phyloP scores from a whole-genome alignment of 768 basidiomycete species.

The Lactarius vividus region DNA sequence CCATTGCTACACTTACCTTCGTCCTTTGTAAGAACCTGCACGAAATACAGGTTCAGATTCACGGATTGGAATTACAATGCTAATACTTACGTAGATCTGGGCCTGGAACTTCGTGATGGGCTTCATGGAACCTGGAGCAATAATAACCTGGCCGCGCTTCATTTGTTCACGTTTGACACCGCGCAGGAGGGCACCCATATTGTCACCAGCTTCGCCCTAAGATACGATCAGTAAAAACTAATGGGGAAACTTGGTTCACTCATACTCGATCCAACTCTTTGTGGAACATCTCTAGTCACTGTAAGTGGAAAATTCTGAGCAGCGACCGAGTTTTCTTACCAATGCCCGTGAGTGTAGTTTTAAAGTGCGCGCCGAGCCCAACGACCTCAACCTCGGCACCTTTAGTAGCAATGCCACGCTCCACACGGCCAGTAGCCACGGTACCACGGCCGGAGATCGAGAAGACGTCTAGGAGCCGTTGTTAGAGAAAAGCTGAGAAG shows the following conservation, averaged over 20 bases:
- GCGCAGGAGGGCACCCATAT: slow-evolving; percentile 97
- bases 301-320: not conserved
- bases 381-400: slow-evolving; percentile 92
- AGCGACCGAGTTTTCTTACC: slow-evolving; percentile 43
- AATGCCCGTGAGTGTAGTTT: slow-evolving; percentile 94
- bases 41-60: slow-evolving; percentile 5
- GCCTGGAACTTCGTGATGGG: slow-evolving; percentile 94
- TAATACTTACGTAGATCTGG: slow-evolving; percentile 70
- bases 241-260: not conserved
- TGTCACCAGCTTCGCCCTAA: slow-evolving; percentile 96
- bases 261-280: slow-evolving; percentile 93
- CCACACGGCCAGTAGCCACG: slow-evolving; percentile 93
- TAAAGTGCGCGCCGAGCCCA: slow-evolving; percentile 75
- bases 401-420: slow-evolving; percentile 89
- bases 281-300: slow-evolving; percentile 91
- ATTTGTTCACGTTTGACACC: slow-evolving; percentile 97
- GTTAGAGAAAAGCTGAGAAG: not conserved
- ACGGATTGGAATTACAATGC: not conserved
- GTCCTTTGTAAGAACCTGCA: slow-evolving; percentile 82
- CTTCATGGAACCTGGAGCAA: slow-evolving; percentile 87
- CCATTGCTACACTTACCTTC: slow-evolving; percentile 46
- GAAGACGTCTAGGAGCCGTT: slow-evolving; percentile 67
- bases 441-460: slow-evolving; percentile 99
- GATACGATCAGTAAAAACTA: slow-evolving; percentile 2
- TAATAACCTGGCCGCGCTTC: slow-evolving; percentile 88